Conservation (phyloP, 2,329 filamentous ascomycete species). For the Cladophialophora psammophila region DNA sequence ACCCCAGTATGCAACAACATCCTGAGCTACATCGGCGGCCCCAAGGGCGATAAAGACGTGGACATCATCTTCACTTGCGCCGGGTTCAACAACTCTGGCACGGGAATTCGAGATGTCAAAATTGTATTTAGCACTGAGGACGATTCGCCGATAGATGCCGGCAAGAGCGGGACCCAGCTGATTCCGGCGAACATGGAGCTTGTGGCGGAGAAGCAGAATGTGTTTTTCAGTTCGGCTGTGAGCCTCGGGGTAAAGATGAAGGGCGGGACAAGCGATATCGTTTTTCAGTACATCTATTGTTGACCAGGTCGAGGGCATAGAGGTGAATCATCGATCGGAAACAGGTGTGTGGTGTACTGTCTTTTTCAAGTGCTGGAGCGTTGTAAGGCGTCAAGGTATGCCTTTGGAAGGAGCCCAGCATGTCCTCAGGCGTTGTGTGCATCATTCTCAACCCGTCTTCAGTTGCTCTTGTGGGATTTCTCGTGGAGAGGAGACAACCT, state of each 20-base stretch:
- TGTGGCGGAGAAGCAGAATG: slow-evolving; percentile 16
- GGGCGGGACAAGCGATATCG: slow-evolving; percentile 2
- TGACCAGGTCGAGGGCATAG: background rate
- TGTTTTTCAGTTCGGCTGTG: slow-evolving; percentile 21
- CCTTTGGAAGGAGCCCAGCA: background rate
- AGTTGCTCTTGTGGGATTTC: background rate
- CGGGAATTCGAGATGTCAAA: slow-evolving; percentile 25
- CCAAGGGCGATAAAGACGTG: slow-evolving; percentile 26
- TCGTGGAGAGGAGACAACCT: background rate
- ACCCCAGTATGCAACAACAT: slow-evolving; percentile 23
- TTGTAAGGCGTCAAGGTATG: background rate
- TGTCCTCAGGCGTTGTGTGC: background rate
- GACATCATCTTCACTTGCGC: slow-evolving; percentile 29
- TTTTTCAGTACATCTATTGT: slow-evolving; percentile 31
- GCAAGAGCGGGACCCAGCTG: slow-evolving; percentile 18
- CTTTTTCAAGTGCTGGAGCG: background rate
- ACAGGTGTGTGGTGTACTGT: background rate
- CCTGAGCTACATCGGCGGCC: slow-evolving; percentile 28
- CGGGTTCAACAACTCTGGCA: slow-evolving; percentile 15
- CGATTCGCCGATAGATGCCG: slow-evolving; percentile 15
- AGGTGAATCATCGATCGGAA: background rate
- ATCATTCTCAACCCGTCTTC: background rate
- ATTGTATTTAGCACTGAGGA: slow-evolving; percentile 21
- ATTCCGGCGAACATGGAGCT: slow-evolving; percentile 28
- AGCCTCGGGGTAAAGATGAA: slow-evolving; percentile 24